These are phyloP conservation scores for Moniliophthora roreri DNA, from an alignment of 1,284 basidiomycete genomes.

Conservation along the genomic window DNA sequence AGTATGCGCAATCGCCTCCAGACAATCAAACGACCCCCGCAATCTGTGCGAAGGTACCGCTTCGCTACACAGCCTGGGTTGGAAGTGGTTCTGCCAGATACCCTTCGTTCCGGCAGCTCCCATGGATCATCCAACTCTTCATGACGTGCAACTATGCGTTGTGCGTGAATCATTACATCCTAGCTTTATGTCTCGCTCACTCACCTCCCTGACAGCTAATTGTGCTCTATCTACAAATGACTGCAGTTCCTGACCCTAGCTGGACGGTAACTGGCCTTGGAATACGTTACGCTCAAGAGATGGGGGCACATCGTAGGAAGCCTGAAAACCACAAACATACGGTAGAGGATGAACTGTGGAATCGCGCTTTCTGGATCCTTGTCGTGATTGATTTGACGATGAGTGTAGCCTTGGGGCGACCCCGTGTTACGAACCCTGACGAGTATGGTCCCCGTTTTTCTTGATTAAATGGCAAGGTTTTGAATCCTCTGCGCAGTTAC, in stretches of 20 bases:
- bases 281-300: conserved; percentile 42
- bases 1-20: conserved; percentile 47
- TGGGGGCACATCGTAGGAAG: conserved; percentile 27
- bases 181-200: background rate
- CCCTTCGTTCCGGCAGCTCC: background rate
- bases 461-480: background rate
- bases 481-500: conserved; percentile 34
- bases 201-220: conserved; percentile 26
- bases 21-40: conserved; percentile 46
- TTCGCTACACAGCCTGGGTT: conserved; percentile 41
- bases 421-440: conserved; percentile 49
- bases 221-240: conserved; percentile 40
- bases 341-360: conserved; percentile 53
- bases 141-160: conserved; percentile 5
- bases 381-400: conserved; percentile 31
- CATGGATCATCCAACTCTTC: background rate
- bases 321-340: conserved; percentile 17
- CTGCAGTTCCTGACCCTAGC: conserved; percentile 48
- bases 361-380: conserved; percentile 50
- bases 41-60: conserved; percentile 31
- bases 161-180: background rate
- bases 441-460: conserved; percentile 35
- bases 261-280: conserved; percentile 56
- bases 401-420: conserved; percentile 48
- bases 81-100: conserved; percentile 41